Evolutionary conservation across 805 yeast genomes (phyloP).

Genomic region (Maudiozyma bulderi): DNA sequence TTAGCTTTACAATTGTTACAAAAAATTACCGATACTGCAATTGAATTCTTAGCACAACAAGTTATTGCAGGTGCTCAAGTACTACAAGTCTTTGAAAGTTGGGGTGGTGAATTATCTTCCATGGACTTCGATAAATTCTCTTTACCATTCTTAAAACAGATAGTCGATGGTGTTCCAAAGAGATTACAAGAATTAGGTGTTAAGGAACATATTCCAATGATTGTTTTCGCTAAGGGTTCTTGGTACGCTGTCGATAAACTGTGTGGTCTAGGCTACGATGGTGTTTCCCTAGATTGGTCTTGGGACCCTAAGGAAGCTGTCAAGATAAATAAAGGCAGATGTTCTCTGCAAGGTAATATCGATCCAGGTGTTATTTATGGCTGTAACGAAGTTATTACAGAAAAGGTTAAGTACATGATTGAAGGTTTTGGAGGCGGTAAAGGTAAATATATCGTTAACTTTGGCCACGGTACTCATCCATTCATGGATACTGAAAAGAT

Average conservation of each 20-base stretch:
- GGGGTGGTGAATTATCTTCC: constrained; percentile 97
- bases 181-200: constrained; percentile 67
- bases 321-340: constrained; percentile 60
- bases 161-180: constrained; percentile 54
- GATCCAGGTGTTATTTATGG: constrained; percentile 97
- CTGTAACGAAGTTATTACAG: constrained; percentile 64
- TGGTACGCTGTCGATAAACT: constrained; percentile 91
- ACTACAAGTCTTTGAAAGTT: constrained; percentile 91
- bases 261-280: constrained; percentile 71
- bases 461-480: constrained; percentile 98
- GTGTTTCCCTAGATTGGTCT: constrained; percentile 90
- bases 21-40: constrained; percentile 74
- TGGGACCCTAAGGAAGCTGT: constrained; percentile 81
- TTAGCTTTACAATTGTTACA: constrained; percentile 63
- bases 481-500: constrained; percentile 91
- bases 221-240: constrained; percentile 91
- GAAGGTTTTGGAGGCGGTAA: constrained; percentile 90
- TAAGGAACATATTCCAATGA: constrained; percentile 66
- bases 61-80: constrained; percentile 97
- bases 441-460: constrained; percentile 81
- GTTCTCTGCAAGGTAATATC: constrained; percentile 84
- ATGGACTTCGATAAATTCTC: constrained; percentile 80
- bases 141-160: constrained; percentile 76
- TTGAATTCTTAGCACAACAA: constrained; percentile 88
- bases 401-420: constrained; percentile 82